Evolutionary conservation across 108 stramenopile genomes (phyloP).

Genomic region (Epithemia pelagica): DNA sequence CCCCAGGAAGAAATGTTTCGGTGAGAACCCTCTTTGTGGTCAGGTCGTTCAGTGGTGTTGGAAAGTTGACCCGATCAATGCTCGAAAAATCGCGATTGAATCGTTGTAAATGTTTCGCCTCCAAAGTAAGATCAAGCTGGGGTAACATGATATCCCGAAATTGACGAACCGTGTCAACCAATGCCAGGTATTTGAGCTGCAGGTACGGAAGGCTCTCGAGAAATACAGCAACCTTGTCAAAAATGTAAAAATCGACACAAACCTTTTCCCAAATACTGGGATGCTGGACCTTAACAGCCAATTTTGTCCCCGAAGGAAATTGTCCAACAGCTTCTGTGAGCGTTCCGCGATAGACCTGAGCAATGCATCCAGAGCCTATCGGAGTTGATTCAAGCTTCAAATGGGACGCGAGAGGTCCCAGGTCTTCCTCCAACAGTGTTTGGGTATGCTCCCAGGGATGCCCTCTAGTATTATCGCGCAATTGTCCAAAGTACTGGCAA

Average conservation of each 20-base stretch:
- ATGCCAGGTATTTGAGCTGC: slow-evolving; percentile 65
- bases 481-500: slow-evolving; percentile 71
- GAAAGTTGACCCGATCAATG: slow-evolving; percentile 62
- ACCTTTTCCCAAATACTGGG: slow-evolving; percentile 77
- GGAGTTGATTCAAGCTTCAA: slow-evolving; percentile 39
- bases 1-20: slow-evolving; percentile 83
- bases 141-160: slow-evolving; percentile 79
- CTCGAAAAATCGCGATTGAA: slow-evolving; percentile 67
- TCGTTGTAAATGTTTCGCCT: slow-evolving; percentile 64
- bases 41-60: slow-evolving; percentile 62
- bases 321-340: slow-evolving; percentile 13
- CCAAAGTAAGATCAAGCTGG: slow-evolving; percentile 80
- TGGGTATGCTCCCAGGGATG: slow-evolving; percentile 73
- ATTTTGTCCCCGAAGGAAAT: slow-evolving; percentile 47
- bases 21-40: slow-evolving; percentile 62
- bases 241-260: slow-evolving; percentile 83
- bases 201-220: slow-evolving; percentile 62
- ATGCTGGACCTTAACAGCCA: slow-evolving; percentile 88
- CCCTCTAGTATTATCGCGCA: slow-evolving; percentile 79
- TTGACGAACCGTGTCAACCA: slow-evolving; percentile 77
- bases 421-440: slow-evolving; percentile 38
- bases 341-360: slow-evolving; percentile 79
- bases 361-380: slow-evolving; percentile 86
- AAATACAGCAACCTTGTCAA: slow-evolving; percentile 53
- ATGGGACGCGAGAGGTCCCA: slow-evolving; percentile 45